Evolutionary conservation across 2,329 filamentous ascomycete species (phyloP), one percentile per base, ranked within the genome.

Genomic region (Didymosphaeria variabile): DNA sequence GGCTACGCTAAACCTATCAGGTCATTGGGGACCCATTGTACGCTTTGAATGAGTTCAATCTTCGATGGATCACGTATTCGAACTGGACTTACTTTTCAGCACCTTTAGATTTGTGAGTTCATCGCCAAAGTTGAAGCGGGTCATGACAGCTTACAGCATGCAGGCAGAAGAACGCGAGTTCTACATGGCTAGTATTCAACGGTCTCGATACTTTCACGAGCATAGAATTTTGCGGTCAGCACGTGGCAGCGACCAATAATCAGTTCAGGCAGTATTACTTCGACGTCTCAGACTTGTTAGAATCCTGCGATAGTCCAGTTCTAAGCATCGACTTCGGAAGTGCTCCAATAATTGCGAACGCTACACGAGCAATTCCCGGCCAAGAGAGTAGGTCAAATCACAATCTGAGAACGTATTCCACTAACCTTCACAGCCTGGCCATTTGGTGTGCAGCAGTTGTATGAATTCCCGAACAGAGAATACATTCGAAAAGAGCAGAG

Each of bases 191-290:
- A 1, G 77, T 88, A 0, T 89, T 89, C 75, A 83, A 89, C 58
- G 87, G 87, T 7, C 78, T 89, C 2, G 87, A 90, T 64, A 89
- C 87, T 0, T 88, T 88, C 65, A 79, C 86, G 6, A 83, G 82
- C 10, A 82, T 90, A 49, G 78, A 80, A 7, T 78, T 89, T 38
- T 89, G 87, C 63, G 83, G 81, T 0, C 72, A 85, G 23, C 76
- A 81, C 55, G 81, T 89, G 3, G 87, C 84, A 2, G 80, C 80
- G 7, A 88, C 87, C 0, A 81, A 88, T 67, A 89, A 89, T 62
- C 87, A 89, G 69, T 89, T 89, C 67, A 80, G 86, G 1, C 86
- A 89, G 67, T 89, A 87, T 72, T 82, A 81, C 44, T 88, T 88
- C 60, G 83, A 89, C 51, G 79, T 89, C 2, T 83, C 86, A 0